Evolutionary conservation across 192 early-diverging fungal genomes (phyloP).

Genomic region (Coemansia erecta): DNA sequence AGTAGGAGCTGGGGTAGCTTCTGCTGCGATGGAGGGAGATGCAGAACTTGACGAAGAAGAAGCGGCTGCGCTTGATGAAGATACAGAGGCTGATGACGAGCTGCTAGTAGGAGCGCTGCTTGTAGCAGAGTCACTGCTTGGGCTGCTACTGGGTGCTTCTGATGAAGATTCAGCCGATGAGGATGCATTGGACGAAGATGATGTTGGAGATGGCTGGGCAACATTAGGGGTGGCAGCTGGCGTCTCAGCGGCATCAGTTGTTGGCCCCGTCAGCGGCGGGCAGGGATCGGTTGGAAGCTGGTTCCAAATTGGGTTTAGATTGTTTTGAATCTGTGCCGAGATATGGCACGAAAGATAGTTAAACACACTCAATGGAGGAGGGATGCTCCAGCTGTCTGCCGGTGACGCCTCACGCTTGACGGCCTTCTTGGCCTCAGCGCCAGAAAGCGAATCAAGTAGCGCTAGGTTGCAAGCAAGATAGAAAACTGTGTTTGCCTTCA

Average conservation of each 20-base stretch:
- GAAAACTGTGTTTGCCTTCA: conserved; percentile 29
- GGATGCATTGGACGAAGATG: neutral
- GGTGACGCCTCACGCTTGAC: neutral
- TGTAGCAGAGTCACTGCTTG: neutral
- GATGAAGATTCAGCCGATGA: neutral
- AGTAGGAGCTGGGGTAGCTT: neutral
- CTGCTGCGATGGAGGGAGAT: neutral
- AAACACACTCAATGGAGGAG: conserved; percentile 15
- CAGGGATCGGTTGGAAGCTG: neutral
- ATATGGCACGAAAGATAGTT: conserved; percentile 20
- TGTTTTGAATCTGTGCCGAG: conserved; percentile 8
- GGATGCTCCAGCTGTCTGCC: conserved; percentile 5
- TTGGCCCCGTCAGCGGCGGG: neutral
- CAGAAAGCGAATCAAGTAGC: conserved; percentile 14
- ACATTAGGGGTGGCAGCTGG: neutral
- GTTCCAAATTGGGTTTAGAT: conserved; percentile 6
- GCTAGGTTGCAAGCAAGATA: conserved; percentile 20
- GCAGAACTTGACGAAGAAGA: conserved; percentile 2
- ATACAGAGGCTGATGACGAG: neutral
- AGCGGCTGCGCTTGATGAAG: neutral
- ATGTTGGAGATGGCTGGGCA: neutral
- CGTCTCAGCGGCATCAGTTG: neutral
- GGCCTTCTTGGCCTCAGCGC: neutral
- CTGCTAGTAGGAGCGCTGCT: neutral
- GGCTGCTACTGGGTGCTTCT: neutral